Evolutionary conservation across 257 asterid species (phyloP), one percentile per base, ranked within the genome.

Genomic region (Apocynum venetum): DNA sequence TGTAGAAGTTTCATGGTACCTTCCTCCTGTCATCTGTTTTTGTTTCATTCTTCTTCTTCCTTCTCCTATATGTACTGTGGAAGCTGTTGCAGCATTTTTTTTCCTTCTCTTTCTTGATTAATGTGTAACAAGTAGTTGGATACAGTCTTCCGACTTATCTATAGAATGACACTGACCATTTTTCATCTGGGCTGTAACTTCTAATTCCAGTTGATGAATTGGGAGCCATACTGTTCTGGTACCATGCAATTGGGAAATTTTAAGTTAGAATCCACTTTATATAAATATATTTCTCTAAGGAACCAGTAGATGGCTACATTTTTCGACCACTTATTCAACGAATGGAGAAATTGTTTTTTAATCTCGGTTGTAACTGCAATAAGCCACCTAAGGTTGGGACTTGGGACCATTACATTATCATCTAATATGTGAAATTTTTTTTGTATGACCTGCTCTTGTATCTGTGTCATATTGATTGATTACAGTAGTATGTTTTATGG

Each of bases 1-100:
- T 20, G 49, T 25, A 3, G 53, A 71, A 72, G 73, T 49, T 63
- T 52, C 73, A 79, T 72, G 82, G 82, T 72, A 78, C 48, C 65
- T 63, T 47, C 60, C 7, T 31, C 38, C 8, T 52, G 1, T 59
- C 25, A 72, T 36, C n/a, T 55, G 49, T 46, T 69, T 31, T 8
- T 14, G 35, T 47, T 12, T 52, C 35, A 41, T 57, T 53, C 56
- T 57, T 20, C 19, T 43, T 43, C 48, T 8, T 7, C 15, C 4
- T 11, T 36, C 70, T 64, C 44, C 52, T 17, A 8, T 19, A 48
- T 68, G 36, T 43, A 20, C 71, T 40, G 31, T 43, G 25, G 49
- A 6, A 40, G 15, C 10, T 65, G 47, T 64, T 52, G 74, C 15
- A 11, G 43, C 74, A 20, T 20, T 13, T 4, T 25, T n/a, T 51